phyloP scores from a whole-genome alignment of 805 yeast species.

The Geotrichum ghanense region DNA sequence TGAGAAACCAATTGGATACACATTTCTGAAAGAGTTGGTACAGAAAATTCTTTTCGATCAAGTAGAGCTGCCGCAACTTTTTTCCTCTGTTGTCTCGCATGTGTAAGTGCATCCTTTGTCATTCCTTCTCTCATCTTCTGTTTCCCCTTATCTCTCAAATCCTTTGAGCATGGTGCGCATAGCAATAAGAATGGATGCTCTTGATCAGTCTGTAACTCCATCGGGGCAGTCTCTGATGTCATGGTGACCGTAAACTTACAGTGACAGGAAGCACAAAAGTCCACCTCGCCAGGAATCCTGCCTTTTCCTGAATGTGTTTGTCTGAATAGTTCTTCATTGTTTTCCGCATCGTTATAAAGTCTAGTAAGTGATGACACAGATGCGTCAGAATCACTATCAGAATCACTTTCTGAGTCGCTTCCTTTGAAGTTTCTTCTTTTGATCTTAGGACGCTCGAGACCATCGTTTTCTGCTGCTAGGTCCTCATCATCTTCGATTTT shows the following conservation, averaged over 20 bases:
- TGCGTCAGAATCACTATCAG: slow-evolving; percentile 9
- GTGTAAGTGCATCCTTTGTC: slow-evolving; percentile 41
- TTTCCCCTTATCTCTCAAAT: slow-evolving; percentile 32
- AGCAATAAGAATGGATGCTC: slow-evolving; percentile 20
- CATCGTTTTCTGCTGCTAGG: slow-evolving; percentile 28
- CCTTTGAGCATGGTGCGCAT: slow-evolving; percentile 50
- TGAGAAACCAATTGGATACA: slow-evolving; percentile 60
- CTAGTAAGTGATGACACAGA: background rate
- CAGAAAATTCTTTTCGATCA: slow-evolving; percentile 54
- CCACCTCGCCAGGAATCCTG: slow-evolving; percentile 37
- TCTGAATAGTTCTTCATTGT: background rate
- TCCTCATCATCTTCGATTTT: slow-evolving; percentile 26
- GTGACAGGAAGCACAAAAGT: slow-evolving; percentile 54
- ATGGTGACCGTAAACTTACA: slow-evolving; percentile 48
- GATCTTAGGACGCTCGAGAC: slow-evolving; percentile 20
- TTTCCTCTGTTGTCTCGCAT: slow-evolving; percentile 64
- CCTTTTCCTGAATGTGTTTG: slow-evolving; percentile 1
- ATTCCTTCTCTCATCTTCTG: slow-evolving; percentile 31
- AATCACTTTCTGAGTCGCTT: slow-evolving; percentile 17
- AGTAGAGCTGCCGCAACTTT: slow-evolving; percentile 75
- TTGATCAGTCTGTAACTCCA: slow-evolving; percentile 27
- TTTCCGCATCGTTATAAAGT: background rate
- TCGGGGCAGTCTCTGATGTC: slow-evolving; percentile 35
- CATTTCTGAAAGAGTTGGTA: slow-evolving; percentile 62
- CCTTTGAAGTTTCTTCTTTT: slow-evolving; percentile 8